Evolutionary conservation across 2,329 filamentous ascomycete genomes (phyloP), one percentile per base, ranked within the genome.

Genomic region (Xylaria polymorpha): DNA sequence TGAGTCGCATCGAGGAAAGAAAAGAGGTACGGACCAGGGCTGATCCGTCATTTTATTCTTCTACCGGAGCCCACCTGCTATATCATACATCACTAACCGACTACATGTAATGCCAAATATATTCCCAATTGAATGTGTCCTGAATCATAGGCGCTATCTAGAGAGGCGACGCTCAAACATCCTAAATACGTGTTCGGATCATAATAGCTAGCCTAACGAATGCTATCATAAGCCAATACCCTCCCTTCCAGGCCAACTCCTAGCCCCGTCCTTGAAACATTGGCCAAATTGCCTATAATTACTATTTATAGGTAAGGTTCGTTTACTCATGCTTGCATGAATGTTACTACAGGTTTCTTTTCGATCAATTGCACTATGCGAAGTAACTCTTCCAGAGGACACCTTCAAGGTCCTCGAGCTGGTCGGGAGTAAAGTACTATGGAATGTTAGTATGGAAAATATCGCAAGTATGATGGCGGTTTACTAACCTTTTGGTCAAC

Each of bases 301-400:
- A 32, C 20, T 57, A 25, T 37, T 22, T 41, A 56, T 50, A 29
- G 20, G 22, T 44, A 15, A 39, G 15, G 44, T 39, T 35, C 41
- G 12, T 29, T 59, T 29, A 22, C 14, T 56, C 18, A 10, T 58
- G 22, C 10, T 29, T 63, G 29, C 51, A 44, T 18, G 18, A 64
- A 39, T 35, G 25, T 43, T 46, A 32, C 18, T 35, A 8, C 46
- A 32, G 37, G 4, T n/a, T 50, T 29, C n/a, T 61, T 29, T 61
- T 55, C 22, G 3, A 25, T 51, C 12, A 48, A 60, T 15, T 60
- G 25, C 35, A 41, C 67, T 84, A 97, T 48, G 94, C 97, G 84
- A 99, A 99, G 80, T 99, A 99, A 81, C 95, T 98, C 90, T 99
- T 99, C 96, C 96, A 99, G 61, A 99, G 84, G 57, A 99, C 97